These are phyloP conservation scores for Suillus plorans DNA, from an alignment of 768 basidiomycete genomes.

Conservation along the genomic window DNA sequence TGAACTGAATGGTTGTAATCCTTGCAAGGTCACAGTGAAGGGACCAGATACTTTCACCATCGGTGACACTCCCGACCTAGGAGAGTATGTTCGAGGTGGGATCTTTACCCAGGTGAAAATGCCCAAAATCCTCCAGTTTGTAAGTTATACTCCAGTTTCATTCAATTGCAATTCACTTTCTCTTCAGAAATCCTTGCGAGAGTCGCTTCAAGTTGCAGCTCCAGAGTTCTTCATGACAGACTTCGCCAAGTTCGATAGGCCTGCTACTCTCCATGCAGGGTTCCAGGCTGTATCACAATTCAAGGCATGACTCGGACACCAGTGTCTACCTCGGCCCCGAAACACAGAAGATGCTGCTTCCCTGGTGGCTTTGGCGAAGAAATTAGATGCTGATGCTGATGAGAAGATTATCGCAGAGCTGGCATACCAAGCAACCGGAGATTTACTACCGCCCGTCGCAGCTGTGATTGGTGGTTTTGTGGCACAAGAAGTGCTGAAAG, in stretches of 20 bases:
- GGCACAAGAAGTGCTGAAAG: conserved; percentile 97
- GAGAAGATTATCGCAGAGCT: conserved; percentile 84
- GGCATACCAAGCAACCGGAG: conserved; percentile 88
- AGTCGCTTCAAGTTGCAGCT: conserved; percentile 56
- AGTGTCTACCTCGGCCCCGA: conserved; percentile 77
- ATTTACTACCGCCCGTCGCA: conserved; percentile 76
- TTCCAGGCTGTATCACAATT: conserved; percentile 93
- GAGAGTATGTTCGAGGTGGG: conserved; percentile 82
- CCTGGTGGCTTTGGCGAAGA: conserved; percentile 77
- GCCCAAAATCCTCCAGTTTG: conserved; percentile 95
- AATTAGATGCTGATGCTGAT: conserved; percentile 70
- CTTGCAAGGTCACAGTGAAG: conserved; percentile 89
- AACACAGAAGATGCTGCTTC: conserved; percentile 75
- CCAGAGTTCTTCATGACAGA: conserved; percentile 95
- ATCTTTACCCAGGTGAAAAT: conserved; percentile 99
- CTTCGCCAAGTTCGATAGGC: conserved; percentile 96
- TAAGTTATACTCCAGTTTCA: conserved; percentile 40
- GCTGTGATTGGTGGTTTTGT: conserved; percentile 97
- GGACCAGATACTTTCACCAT: conserved; percentile 98
- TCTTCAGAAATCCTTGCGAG: conserved; percentile 85
- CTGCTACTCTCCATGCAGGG: conserved; percentile 84
- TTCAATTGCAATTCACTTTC: conserved; percentile 2
- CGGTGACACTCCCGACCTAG: conserved; percentile 81
- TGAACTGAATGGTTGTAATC: conserved; percentile 87
- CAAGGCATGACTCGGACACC: conserved; percentile 44